phyloP scores from a whole-genome alignment of 495 filamentous ascomycete species.

The Acidiella bohemica region DNA sequence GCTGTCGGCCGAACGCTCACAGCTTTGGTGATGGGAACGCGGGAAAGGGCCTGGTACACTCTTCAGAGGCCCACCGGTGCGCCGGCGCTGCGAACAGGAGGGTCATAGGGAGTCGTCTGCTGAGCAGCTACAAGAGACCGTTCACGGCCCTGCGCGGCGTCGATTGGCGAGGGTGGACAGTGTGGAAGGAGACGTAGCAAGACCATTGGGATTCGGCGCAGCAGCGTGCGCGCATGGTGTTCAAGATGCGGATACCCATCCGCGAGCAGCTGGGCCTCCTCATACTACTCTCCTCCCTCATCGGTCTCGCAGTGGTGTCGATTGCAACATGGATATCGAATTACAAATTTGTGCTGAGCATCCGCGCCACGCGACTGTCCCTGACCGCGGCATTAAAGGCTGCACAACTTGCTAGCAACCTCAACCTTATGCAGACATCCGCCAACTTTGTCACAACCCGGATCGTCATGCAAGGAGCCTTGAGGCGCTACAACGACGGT shows the following conservation, averaged over 20 bases:
- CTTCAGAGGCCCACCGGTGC: no score
- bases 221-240: no score
- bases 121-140: no score
- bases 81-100: no score
- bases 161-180: no score
- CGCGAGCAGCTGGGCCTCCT: slow-evolving; percentile 67
- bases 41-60: no score
- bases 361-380: slow-evolving; percentile 49
- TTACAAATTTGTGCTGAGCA: slow-evolving; percentile 54
- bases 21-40: no score
- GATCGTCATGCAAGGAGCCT: slow-evolving; percentile 48
- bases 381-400: slow-evolving; percentile 78
- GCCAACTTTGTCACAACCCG: slow-evolving; percentile 54
- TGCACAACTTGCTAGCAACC: slow-evolving; percentile 59
- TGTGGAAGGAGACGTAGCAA: no score
- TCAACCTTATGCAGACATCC: slow-evolving; percentile 58
- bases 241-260: slow-evolving; percentile 76
- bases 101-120: no score
- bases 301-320: slow-evolving; percentile 50
- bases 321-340: slow-evolving; percentile 58
- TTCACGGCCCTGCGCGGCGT: no score
- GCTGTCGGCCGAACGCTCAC: no score
- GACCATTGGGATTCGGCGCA: no score
- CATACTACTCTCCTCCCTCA: slow-evolving; percentile 53
- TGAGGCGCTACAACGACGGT: slow-evolving; percentile 47